Percentiles rank a stretch among this genome's conserved stretches.
Conservation (phyloP, 1,284 basidiomycete genomes). For the Ceratobasidium theobromae region DNA sequence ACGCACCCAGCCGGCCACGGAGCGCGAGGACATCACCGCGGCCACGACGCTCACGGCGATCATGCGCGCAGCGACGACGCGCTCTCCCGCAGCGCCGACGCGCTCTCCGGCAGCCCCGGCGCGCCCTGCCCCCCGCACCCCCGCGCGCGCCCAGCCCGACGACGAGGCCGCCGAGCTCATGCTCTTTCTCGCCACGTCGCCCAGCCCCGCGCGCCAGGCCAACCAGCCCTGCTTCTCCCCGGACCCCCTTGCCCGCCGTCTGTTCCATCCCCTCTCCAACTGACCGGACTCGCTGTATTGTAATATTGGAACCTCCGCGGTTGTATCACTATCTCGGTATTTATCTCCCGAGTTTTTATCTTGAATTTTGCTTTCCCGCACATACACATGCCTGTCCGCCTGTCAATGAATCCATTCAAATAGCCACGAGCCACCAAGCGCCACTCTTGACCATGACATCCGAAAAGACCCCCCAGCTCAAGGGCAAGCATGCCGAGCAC, state of each 20-base stretch:
- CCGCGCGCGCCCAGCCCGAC: constrained; percentile 46
- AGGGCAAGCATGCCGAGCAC: constrained; percentile 58
- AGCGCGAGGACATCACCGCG: constrained; percentile 64
- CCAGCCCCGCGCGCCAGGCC: constrained; percentile 59
- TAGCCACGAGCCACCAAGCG: neutral
- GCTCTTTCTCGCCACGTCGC: constrained; percentile 76
- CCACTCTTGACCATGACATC: neutral
- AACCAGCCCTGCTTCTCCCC: constrained; percentile 32
- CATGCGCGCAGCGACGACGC: constrained; percentile 41
- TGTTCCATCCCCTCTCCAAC: constrained; percentile 49
- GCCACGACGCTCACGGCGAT: constrained; percentile 74
- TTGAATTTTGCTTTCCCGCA: no score
- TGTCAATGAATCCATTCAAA: neutral
- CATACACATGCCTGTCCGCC: neutral
- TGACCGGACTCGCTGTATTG: no score
- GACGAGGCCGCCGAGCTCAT: constrained; percentile 75
- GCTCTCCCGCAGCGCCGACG: constrained; percentile 27
- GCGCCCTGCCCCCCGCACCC: neutral
- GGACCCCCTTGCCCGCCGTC: constrained; percentile 60
- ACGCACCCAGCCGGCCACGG: constrained; percentile 44
- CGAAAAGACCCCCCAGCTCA: constrained; percentile 39
- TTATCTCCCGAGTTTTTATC: constrained; percentile 13
- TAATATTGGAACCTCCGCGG: constrained; percentile 73
- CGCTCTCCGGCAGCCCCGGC: constrained; percentile 50
- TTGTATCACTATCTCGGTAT: constrained; percentile 63